Base-by-base conservation (phyloP, 2,329 filamentous ascomycete species). In the Daldinia sp. region DNA sequence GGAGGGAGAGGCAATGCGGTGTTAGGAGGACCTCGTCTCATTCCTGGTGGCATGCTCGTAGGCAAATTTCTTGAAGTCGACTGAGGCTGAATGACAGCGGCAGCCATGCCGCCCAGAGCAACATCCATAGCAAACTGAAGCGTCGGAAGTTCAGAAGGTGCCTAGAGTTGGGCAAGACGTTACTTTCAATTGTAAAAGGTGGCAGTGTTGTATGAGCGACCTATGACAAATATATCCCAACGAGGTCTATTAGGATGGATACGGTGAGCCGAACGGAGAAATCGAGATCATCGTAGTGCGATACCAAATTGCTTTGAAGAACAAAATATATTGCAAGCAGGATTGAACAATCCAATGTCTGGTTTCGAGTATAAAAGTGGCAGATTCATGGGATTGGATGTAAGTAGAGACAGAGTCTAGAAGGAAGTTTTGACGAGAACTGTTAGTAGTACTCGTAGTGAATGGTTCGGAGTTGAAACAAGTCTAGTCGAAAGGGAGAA, bases 1-100 rank as follows among this genome's bases (percentile, higher is more conserved):
- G 78, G 80, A 3, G 76, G 79, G 23, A 75, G 77, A 59, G 74
- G 74, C 64, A 81, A 81, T 53, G 78, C 75, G 47, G 65, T 43
- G 53, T 63, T 61, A 15, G 66, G 68, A 70, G 68, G 72, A 51
- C 71, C 55, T 61, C 74, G 70, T 64, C 73, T 60, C 52, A 72
- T 66, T 23, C 70, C 70, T 60, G 72, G 73, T 49, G 71, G 66
- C 47, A 73, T 62, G 60, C 70, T 72, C 50, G 67, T 61, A 27
- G 72, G 70, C 13, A 73, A 37, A 49, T 68, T 71, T 71, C 74
- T 69, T 41, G 73, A 72, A 13, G 62, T 53, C 35, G 72, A 71
- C n/a, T 71, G 71, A 63, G 69, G 66, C 41, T 72, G 68, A 29
- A 75, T 68, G 43, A 72, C 64, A 41, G 73, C 66, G 60, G 73